These are phyloP conservation scores for Talaromyces amestolkiae DNA, from an alignment of 2,329 filamentous ascomycete genomes.

Conservation along the genomic window DNA sequence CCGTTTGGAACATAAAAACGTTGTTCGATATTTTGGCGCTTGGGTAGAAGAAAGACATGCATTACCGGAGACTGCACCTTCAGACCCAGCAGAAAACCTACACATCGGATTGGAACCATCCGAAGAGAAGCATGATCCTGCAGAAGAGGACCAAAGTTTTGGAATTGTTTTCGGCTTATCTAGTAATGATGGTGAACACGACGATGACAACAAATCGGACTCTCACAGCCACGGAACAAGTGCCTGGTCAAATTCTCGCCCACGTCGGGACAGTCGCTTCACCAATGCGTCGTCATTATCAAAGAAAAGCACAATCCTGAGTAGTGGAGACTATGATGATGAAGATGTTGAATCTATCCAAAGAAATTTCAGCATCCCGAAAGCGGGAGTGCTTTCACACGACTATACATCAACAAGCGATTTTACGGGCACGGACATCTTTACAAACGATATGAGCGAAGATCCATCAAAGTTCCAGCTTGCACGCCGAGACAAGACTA, in stretches of 20 bases:
- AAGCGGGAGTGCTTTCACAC: slow-evolving; percentile 23
- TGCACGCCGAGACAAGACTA: slow-evolving; percentile 26
- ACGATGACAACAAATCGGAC: slow-evolving; percentile 25
- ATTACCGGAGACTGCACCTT: slow-evolving; percentile 9
- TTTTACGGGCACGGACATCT: slow-evolving; percentile 39
- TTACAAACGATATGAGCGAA: slow-evolving; percentile 42
- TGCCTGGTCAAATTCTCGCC: slow-evolving; percentile 23
- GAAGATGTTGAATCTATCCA: slow-evolving; percentile 52
- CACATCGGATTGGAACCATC: neutral
- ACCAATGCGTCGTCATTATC: slow-evolving; percentile 43
- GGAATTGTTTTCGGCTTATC: slow-evolving; percentile 45
- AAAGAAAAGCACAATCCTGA: slow-evolving; percentile 35
- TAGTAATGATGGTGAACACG: slow-evolving; percentile 25
- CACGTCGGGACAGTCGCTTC: slow-evolving; percentile 34
- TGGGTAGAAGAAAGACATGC: slow-evolving; percentile 58
- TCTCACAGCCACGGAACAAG: slow-evolving; percentile 16
- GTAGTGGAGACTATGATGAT: slow-evolving; percentile 40
- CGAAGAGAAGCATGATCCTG: slow-evolving; percentile 13
- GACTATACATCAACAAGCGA: slow-evolving; percentile 37
- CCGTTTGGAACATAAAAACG: slow-evolving; percentile 61
- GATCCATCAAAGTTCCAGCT: slow-evolving; percentile 35
- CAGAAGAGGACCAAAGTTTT: slow-evolving; percentile 32
- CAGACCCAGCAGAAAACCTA: neutral
- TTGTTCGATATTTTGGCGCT: slow-evolving; percentile 64
- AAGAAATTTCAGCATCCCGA: slow-evolving; percentile 36